Base-by-base conservation (phyloP, 176 grass and related monocot species). In the Triticum dicoccoides region DNA sequence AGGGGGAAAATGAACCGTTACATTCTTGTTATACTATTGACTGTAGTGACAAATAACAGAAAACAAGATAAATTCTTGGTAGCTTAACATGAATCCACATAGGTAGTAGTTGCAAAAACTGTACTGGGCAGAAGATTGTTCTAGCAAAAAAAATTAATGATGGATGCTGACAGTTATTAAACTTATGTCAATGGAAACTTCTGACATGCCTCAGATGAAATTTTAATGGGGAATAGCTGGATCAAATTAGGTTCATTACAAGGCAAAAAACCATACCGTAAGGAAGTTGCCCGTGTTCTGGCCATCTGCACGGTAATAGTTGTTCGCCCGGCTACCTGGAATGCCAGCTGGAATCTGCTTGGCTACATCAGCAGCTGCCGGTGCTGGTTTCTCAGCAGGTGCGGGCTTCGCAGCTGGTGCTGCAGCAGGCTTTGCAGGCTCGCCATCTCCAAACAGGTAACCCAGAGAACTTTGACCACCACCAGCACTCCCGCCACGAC, bases 251-350 rank as follows among this genome's bases (percentile, higher is more conserved):
- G 4, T 38, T 69, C 63, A 35, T 52, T 81, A 73, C 25, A 86
- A 38, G 7, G 34, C 20, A 10, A 85, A 77, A 8, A 42, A 27
- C 4, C 6, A 37, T 91, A 96, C 94, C 80, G 94, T 96, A 29
- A 96, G 86, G 67, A 96, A 96, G 84, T 96, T 93, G 54, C 94
- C 94, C 1, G 84, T 91, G 78, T 96, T 96, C 81, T 96, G 94
- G 1, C 94, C 94, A 27, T 91, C 94, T 65, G 91, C 91, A 25
- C 94, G 78, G 79, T 68, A 66, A n/a, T 96, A 96, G 82, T 96
- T 96, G 33, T 82, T 82, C 21, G 69, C 67, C 81, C 69, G 80
- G 82, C 82, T 91, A 37, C 85, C 75, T 73, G 80, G 91, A 75
- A 96, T 89, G 20, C 94, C 94, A 68, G 94, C 94, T 81, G 94